phyloP scores from a whole-genome alignment of 306 rosid species.

The Elaeagnus macrophylla region DNA sequence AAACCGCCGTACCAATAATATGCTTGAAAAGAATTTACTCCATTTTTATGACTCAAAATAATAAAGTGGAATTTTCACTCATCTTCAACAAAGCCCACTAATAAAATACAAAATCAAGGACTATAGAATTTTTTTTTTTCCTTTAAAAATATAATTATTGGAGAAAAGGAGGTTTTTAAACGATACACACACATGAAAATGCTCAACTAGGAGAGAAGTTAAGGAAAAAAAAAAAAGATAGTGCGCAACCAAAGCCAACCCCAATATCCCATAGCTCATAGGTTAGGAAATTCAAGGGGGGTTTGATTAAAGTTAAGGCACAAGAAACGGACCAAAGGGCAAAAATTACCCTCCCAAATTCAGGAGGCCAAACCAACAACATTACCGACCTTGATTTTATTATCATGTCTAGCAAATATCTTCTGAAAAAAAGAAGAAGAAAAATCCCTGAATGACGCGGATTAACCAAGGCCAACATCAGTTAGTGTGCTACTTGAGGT shows the following conservation, averaged over 20 bases:
- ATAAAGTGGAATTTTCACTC: slow-evolving; percentile 22
- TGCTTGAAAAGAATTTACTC: no score
- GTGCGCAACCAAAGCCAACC: slow-evolving; percentile 36
- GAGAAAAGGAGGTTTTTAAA: slow-evolving; percentile 29
- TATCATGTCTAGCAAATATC: no score
- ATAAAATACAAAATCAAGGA: slow-evolving; percentile 8
- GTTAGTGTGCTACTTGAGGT: no score
- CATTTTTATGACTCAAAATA: slow-evolving; percentile 18
- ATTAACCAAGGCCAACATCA: no score
- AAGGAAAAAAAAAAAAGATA: neutral
- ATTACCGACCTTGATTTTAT: no score
- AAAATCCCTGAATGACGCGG: no score
- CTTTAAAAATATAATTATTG: slow-evolving; percentile 21
- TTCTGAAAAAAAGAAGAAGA: no score
- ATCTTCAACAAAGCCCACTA: slow-evolving; percentile 28
- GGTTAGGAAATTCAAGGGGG: slow-evolving; percentile 18
- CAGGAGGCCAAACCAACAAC: no score
- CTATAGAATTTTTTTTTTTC: slow-evolving; percentile 7
- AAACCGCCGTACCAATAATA: no score
- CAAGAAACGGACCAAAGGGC: neutral
- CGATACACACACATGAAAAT: slow-evolving; percentile 10
- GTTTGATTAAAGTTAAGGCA: slow-evolving; percentile 12
- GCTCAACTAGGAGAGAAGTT: neutral
- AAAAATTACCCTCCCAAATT: no score
- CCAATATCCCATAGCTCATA: slow-evolving; percentile 9